A percentile compares a stretch with the other conserved stretches of the same genome.
phyloP scores from a whole-genome alignment of 2,329 filamentous ascomycete species.

The Microsporum audouinii region DNA sequence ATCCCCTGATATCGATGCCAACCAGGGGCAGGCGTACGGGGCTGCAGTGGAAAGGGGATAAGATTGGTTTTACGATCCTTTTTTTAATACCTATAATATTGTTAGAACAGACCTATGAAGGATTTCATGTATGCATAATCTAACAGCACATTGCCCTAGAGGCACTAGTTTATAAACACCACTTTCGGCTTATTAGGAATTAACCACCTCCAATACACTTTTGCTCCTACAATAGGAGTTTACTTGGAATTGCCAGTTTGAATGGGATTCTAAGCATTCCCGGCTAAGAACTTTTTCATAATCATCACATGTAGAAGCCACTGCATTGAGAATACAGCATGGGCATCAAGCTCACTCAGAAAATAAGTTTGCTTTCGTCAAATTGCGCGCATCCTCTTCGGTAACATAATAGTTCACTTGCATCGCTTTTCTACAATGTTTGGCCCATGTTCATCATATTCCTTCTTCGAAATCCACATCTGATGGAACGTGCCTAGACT shows the following conservation, averaged over 20 bases:
- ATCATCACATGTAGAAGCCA: neutral
- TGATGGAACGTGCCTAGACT: slow-evolving; percentile 97
- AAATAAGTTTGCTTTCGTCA: neutral
- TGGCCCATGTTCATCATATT: slow-evolving; percentile 90
- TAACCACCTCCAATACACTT: neutral
- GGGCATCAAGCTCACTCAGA: too few species aligned
- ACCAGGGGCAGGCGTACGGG: neutral
- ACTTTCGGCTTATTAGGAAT: neutral
- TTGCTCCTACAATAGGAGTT: neutral
- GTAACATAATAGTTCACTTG: slow-evolving; percentile 47
- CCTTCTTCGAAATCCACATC: slow-evolving; percentile 97
- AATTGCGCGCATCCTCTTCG: neutral
- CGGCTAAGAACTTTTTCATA: neutral
- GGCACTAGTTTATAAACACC: neutral
- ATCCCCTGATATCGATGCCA: neutral
- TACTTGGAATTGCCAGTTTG: neutral
- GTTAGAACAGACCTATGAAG: neutral
- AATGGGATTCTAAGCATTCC: neutral
- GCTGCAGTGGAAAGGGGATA: neutral
- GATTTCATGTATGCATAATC: neutral
- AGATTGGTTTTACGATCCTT: neutral
- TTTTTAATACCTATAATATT: neutral
- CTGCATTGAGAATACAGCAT: too few species aligned
- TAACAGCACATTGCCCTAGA: neutral
- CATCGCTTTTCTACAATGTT: slow-evolving; percentile 92